These are phyloP conservation scores for Penicillium malachiteum DNA, from an alignment of 495 filamentous ascomycete genomes.

Conservation along the genomic window DNA sequence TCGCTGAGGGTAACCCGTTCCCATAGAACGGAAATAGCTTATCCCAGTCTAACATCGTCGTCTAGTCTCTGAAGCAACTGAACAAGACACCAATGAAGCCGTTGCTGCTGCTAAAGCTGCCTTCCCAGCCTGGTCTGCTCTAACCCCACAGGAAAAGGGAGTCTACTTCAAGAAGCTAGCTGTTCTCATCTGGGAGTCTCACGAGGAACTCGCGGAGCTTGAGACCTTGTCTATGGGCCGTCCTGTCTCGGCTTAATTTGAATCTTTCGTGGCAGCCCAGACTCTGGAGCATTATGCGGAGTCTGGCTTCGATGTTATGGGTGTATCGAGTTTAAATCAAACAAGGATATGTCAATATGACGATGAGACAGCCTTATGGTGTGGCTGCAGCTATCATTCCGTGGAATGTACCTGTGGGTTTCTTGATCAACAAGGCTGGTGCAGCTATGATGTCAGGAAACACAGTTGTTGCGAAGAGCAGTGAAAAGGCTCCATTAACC, in stretches of 20 bases:
- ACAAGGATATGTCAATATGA: conserved; percentile 52
- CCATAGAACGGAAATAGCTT: neutral
- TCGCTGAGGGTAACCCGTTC: conserved; percentile 9
- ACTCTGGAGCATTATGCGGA: conserved; percentile 25
- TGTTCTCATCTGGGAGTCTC: conserved; percentile 43
- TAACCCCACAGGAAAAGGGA: conserved; percentile 40
- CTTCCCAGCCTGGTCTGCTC: conserved; percentile 56
- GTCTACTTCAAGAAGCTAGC: conserved; percentile 53
- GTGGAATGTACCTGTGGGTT: conserved; percentile 32
- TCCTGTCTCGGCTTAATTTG: conserved; percentile 27
- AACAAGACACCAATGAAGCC: conserved; percentile 55
- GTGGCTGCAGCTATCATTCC: conserved; percentile 36
- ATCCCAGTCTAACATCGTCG: neutral
- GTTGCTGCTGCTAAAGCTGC: conserved; percentile 59
- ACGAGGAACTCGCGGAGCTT: conserved; percentile 51
- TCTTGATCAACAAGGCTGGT: conserved; percentile 49
- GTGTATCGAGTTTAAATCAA: conserved; percentile 58
- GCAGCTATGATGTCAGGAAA: conserved; percentile 58
- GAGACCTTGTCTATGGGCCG: conserved; percentile 31
- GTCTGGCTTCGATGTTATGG: conserved; percentile 21
- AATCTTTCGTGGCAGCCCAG: conserved; percentile 13
- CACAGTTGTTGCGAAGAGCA: conserved; percentile 56
- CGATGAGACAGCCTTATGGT: conserved; percentile 31
- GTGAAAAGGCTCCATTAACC: conserved; percentile 56
- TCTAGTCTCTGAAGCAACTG: conserved; percentile 44